Evolutionary conservation across 306 rosid genomes (phyloP), one percentile per base, ranked within the genome.

Genomic region (Nissolia schottii): DNA sequence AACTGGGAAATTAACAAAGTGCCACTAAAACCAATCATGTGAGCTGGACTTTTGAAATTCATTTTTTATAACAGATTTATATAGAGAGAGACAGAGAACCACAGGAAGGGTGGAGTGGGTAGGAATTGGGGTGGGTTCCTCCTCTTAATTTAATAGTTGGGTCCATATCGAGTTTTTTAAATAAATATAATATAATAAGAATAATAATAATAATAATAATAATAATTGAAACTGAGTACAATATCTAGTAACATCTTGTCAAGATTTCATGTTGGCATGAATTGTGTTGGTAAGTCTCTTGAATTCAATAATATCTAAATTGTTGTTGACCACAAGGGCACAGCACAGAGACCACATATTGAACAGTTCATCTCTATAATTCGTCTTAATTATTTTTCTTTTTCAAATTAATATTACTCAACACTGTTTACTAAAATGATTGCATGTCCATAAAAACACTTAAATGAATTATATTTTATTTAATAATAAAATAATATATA

Each of bases 21-120:
- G 64, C 43, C 83, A 15, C 70, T 20, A 57, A 50, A 72, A 48
- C 60, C 51, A 79, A 73, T 73, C 79, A 79, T 79, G 83, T 73
- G 28, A 15, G 41, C 28, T 73, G 58, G 70, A 79, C 83, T 79
- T 74, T 50, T 49, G 60, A 66, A 29, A 37, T 66, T 79, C 79
- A 67, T 60, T 60, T 43, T 16, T 40, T 66, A n/a, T n/a, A 37
- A 35, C 23, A 65, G 19, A 56, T 23, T 43, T 56, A 45, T 14
- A 0, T 1, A 1, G 49, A 45, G 7, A n/a, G 8, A 45, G 51
- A 45, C 20, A 64, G 28, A 23, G 7, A 8, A 19, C 73, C 59
- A 27, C 38, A 5, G 22, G 11, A 27, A 48, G 20, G 60, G 10
- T 54, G 25, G 45, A 70, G 73, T 64, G 57, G 78, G 74, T 78